Evolutionary conservation across 768 basidiomycete genomes (phyloP).

Genomic region (Serendipita sp.): DNA sequence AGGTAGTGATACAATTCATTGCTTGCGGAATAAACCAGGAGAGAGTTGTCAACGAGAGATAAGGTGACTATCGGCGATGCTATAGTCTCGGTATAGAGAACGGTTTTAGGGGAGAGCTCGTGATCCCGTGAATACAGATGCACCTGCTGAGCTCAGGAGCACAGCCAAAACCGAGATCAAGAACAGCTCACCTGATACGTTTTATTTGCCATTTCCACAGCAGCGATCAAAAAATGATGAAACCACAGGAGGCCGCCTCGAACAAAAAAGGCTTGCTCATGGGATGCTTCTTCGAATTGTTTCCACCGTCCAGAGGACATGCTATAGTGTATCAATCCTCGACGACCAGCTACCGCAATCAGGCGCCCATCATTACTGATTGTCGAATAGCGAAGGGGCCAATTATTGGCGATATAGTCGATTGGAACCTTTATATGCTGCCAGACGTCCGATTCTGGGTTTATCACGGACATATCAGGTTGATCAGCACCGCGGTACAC

Average conservation of each 20-base stretch:
- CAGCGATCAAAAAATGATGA: constrained; percentile 84
- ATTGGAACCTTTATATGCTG: constrained; percentile 94
- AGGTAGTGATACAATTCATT: constrained; percentile 89
- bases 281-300: constrained; percentile 57
- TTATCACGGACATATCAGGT: constrained; percentile 95
- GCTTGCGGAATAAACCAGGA: constrained; percentile 86
- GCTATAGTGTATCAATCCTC: constrained; percentile 88
- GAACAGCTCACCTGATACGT: constrained; percentile 47
- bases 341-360: constrained; percentile 80
- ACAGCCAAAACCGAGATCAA: constrained; percentile 6
- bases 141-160: constrained; percentile 34
- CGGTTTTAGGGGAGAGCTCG: constrained; percentile 67
- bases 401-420: constrained; percentile 75
- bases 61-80: constrained; percentile 68
- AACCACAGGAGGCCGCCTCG: constrained; percentile 93
- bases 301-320: constrained; percentile 94
- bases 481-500: constrained; percentile 95
- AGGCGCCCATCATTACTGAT: constrained; percentile 82
- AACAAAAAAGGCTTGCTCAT: constrained; percentile 78
- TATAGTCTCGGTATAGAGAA: constrained; percentile 66
- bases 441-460: constrained; percentile 96
- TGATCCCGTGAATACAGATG: constrained; percentile 88
- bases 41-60: constrained; percentile 85
- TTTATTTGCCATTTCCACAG: constrained; percentile 58
- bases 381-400: constrained; percentile 87